phyloP scores from a whole-genome alignment of 768 basidiomycete genomes.

The Suillus alpinus region DNA sequence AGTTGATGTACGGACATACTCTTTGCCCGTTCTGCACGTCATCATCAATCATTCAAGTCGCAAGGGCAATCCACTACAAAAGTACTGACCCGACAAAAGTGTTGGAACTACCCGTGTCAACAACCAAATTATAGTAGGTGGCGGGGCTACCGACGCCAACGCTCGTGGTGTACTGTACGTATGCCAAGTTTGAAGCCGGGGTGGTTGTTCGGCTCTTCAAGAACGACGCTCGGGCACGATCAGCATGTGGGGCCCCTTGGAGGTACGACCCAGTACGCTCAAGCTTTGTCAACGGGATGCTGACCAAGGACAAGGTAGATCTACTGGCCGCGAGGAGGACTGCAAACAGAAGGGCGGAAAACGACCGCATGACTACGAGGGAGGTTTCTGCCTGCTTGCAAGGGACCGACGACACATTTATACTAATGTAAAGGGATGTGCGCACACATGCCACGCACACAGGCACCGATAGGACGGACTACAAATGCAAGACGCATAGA shows the following conservation, averaged over 20 bases:
- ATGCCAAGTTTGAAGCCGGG: constrained; percentile 13
- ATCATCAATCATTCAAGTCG: neutral
- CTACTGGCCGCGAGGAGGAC: constrained; percentile 7
- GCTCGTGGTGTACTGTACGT: constrained; percentile 17
- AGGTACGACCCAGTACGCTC: constrained; percentile 12
- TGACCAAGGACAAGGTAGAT: constrained; percentile 8
- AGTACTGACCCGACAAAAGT: constrained; percentile 25
- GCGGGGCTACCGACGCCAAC: constrained; percentile 26
- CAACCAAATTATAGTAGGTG: constrained; percentile 26
- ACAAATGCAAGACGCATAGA: neutral
- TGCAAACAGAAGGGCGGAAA: constrained; percentile 4
- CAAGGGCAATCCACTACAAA: neutral
- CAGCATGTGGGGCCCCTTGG: constrained; percentile 16
- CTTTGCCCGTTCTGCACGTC: constrained; percentile 16
- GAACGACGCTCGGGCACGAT: constrained; percentile 15
- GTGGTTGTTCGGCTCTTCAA: constrained; percentile 8
- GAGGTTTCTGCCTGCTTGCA: neutral
- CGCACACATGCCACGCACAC: neutral
- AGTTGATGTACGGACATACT: constrained; percentile 20
- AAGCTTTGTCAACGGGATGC: constrained; percentile 13
- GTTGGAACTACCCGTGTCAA: constrained; percentile 33
- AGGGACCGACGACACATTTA: neutral
- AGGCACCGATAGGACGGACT: neutral
- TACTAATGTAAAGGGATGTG: neutral
- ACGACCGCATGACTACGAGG: constrained; percentile 12